These are phyloP conservation scores for Ceratorhiza oryzae-sativae DNA, from an alignment of 1,284 basidiomycete genomes.

Conservation along the genomic window DNA sequence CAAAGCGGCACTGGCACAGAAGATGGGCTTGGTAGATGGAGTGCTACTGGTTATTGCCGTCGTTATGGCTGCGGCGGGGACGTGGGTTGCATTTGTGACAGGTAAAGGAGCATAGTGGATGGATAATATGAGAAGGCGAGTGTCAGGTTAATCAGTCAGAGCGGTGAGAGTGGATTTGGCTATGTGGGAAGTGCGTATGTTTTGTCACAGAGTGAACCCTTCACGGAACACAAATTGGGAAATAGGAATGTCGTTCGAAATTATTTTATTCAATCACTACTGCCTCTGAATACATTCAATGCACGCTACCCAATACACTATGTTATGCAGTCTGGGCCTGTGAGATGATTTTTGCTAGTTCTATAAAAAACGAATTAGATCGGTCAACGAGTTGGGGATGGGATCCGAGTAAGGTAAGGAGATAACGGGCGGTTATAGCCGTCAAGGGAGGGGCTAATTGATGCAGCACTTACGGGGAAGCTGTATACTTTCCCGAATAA, in stretches of 20 bases:
- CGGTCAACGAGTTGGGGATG: too few species aligned
- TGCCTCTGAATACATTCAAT: neutral
- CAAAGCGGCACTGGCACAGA: constrained; percentile 63
- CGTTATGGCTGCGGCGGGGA: constrained; percentile 81
- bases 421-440: too few species aligned
- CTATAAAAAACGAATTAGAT: constrained; percentile 53
- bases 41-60: constrained; percentile 63
- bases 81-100: constrained; percentile 48
- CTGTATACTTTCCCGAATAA: constrained; percentile 89
- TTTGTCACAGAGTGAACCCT: too few species aligned
- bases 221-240: too few species aligned
- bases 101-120: constrained; percentile 9
- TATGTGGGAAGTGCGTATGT: too few species aligned
- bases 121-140: too few species aligned
- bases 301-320: neutral
- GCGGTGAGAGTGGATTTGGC: neutral
- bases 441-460: neutral
- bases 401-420: neutral
- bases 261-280: neutral
- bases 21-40: constrained; percentile 61
- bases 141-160: too few species aligned
- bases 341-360: constrained; percentile 83
- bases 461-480: constrained; percentile 73
- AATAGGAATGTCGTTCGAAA: too few species aligned
- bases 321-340: constrained; percentile 57